Percentiles rank a stretch among this genome's conserved stretches.
Conservation (phyloP, 305 asterid genomes). For the Fraxinus baroniana region DNA sequence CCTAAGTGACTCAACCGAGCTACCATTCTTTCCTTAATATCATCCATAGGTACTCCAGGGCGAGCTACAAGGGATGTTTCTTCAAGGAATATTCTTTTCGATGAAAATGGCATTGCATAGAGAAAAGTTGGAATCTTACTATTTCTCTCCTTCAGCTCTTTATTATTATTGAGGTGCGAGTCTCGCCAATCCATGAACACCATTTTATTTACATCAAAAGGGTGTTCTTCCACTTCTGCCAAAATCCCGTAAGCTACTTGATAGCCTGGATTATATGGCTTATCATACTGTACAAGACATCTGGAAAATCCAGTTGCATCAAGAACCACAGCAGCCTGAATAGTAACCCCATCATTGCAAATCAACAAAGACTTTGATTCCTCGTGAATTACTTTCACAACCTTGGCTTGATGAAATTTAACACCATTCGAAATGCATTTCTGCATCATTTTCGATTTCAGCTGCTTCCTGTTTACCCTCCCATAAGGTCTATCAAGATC, state of each 20-base stretch:
- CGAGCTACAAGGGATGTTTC: slow-evolving; percentile 98
- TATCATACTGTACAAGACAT: slow-evolving; percentile 81
- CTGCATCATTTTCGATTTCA: slow-evolving; percentile 94
- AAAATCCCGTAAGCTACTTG: slow-evolving; percentile 95
- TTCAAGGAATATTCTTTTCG: slow-evolving; percentile 78
- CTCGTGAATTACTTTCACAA: slow-evolving; percentile 80
- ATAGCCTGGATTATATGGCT: slow-evolving; percentile 95
- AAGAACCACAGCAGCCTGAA: slow-evolving; percentile 90
- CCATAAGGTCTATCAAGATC: slow-evolving; percentile 87
- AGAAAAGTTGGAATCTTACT: slow-evolving; percentile 81
- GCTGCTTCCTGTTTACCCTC: slow-evolving; percentile 78
- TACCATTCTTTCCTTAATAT: slow-evolving; percentile 86
- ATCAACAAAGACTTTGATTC: slow-evolving; percentile 74
- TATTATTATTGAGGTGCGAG: slow-evolving; percentile 60
- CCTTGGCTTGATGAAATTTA: slow-evolving; percentile 91
- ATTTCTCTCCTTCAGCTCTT: slow-evolving; percentile 64
- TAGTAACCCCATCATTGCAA: slow-evolving; percentile 82
- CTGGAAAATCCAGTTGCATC: slow-evolving; percentile 95
- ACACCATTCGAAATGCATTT: slow-evolving; percentile 89
- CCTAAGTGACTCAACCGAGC: slow-evolving; percentile 82
- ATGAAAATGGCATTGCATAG: slow-evolving; percentile 94
- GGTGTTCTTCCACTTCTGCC: slow-evolving; percentile 93
- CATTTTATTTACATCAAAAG: slow-evolving; percentile 82
- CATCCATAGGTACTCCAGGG: slow-evolving; percentile 80
- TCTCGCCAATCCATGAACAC: slow-evolving; percentile 99